Evolutionary conservation across 371 early-diverging fungal species (phyloP).

Genomic region (Dichotomocladium elegans): DNA sequence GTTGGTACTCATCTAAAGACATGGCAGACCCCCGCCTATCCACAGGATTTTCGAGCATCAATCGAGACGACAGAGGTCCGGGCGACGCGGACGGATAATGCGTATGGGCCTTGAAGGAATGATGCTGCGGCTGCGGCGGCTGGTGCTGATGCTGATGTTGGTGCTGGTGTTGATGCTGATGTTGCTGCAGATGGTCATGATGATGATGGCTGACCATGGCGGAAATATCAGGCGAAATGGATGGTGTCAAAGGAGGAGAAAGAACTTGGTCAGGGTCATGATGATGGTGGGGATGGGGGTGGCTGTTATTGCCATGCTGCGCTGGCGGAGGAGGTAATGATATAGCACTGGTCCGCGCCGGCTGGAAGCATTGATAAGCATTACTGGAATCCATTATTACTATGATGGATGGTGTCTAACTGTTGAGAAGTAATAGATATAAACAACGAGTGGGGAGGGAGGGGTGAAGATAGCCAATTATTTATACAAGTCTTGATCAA

Average conservation of each 20-base stretch:
- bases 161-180: background rate
- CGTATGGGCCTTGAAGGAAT: no score
- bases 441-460: background rate
- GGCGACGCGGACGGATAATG: no score
- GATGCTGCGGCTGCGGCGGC: no score
- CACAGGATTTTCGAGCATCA: conserved; percentile 2
- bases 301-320: background rate
- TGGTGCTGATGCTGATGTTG: background rate
- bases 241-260: conserved; percentile 40
- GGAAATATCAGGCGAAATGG: conserved; percentile 20
- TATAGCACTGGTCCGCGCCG: background rate
- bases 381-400: background rate
- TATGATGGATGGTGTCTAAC: conserved; percentile 6
- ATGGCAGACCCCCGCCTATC: conserved; percentile 17
- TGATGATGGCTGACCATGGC: conserved; percentile 16
- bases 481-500: no score
- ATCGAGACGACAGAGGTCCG: no score
- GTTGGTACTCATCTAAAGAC: conserved; percentile 15
- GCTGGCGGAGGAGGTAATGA: conserved; percentile 2
- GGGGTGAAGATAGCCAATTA: conserved; percentile 7
- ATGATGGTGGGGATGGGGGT: no score
- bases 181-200: background rate
- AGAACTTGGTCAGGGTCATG: conserved; percentile 25
- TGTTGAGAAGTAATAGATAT: conserved; percentile 4
- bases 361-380: conserved; percentile 3